Conservation (phyloP, 2,329 filamentous ascomycete genomes). For the Neospermospora avenae region DNA sequence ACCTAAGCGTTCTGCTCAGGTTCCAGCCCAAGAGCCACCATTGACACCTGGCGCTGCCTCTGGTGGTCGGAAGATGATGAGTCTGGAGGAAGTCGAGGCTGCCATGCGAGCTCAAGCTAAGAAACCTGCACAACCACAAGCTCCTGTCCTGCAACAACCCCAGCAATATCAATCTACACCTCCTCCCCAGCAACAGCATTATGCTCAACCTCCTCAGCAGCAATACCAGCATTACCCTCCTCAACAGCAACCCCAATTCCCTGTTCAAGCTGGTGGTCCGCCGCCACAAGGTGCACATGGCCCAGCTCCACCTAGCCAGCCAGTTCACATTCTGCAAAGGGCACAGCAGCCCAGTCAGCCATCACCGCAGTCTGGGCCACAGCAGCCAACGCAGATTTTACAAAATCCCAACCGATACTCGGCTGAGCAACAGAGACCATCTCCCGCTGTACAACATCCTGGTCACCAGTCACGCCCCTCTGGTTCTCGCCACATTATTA, state of each 20-base stretch:
- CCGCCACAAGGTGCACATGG: slow-evolving; percentile 27
- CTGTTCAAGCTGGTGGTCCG: slow-evolving; percentile 22
- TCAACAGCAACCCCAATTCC: slow-evolving; percentile 29
- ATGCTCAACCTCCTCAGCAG: slow-evolving; percentile 24
- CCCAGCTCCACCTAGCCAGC: slow-evolving; percentile 21
- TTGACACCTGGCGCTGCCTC: slow-evolving; percentile 36
- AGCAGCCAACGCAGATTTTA: slow-evolving; percentile 70
- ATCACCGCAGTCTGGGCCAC: slow-evolving; percentile 43
- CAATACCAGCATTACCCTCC: slow-evolving; percentile 27
- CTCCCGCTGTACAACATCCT: slow-evolving; percentile 37
- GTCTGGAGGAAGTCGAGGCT: slow-evolving; percentile 93
- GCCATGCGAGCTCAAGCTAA: slow-evolving; percentile 74
- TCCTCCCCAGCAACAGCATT: slow-evolving; percentile 18
- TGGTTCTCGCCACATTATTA: slow-evolving; percentile 49
- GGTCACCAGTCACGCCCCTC: slow-evolving; percentile 37
- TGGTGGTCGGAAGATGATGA: slow-evolving; percentile 76
- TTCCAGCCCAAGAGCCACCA: slow-evolving; percentile 26
- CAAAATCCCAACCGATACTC: slow-evolving; percentile 72
- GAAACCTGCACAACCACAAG: slow-evolving; percentile 41
- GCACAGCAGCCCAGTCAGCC: slow-evolving; percentile 28
- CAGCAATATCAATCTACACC: slow-evolving; percentile 18
- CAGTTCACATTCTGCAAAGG: slow-evolving; percentile 32
- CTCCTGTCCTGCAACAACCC: slow-evolving; percentile 11
- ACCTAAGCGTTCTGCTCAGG: slow-evolving; percentile 50
- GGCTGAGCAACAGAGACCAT: slow-evolving; percentile 42